Evolutionary conservation across 352 stramenopile genomes (phyloP).

Genomic region (Phytophthora multivora): DNA sequence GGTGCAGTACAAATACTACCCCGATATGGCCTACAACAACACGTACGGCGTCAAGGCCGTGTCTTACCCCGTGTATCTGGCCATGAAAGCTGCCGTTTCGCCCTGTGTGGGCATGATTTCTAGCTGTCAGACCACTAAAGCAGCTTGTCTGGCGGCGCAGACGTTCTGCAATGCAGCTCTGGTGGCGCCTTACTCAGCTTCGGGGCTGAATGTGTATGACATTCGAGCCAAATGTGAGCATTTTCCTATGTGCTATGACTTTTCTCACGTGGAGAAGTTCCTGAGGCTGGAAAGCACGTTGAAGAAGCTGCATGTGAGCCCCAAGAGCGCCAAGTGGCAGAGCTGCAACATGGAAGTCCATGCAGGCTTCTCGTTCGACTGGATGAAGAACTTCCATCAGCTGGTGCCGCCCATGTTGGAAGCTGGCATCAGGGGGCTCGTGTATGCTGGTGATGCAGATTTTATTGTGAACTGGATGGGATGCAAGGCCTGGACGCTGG

Average conservation of each 20-base stretch:
- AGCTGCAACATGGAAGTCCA: constrained; percentile 97
- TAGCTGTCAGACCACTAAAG: constrained; percentile 81
- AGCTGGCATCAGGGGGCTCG: constrained; percentile 88
- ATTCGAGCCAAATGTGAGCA: constrained; percentile 92
- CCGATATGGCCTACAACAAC: constrained; percentile 93
- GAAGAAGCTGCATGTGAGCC: constrained; percentile 85
- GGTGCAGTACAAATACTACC: constrained; percentile 87
- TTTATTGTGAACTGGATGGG: constrained; percentile 99
- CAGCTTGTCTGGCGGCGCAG: constrained; percentile 85
- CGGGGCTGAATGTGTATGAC: constrained; percentile 87
- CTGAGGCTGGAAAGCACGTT: constrained; percentile 81
- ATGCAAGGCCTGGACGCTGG: constrained; percentile 96
- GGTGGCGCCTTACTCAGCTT: constrained; percentile 54
- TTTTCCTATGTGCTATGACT: constrained; percentile 95
- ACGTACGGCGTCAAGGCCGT: constrained; percentile 80
- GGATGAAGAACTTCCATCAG: constrained; percentile 97
- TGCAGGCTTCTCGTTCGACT: constrained; percentile 93
- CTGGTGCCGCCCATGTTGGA: constrained; percentile 92
- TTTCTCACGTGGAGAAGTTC: constrained; percentile 92
- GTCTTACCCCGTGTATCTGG: constrained; percentile 61
- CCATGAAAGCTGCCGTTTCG: constrained; percentile 68
- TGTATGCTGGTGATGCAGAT: constrained; percentile 97
- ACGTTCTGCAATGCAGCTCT: constrained; percentile 90
- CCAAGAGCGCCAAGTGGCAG: constrained; percentile 87
- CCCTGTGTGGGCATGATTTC: constrained; percentile 82